These are phyloP conservation scores for Exserohilum rostratum DNA, from an alignment of 2,329 filamentous ascomycete genomes.

Conservation along the genomic window DNA sequence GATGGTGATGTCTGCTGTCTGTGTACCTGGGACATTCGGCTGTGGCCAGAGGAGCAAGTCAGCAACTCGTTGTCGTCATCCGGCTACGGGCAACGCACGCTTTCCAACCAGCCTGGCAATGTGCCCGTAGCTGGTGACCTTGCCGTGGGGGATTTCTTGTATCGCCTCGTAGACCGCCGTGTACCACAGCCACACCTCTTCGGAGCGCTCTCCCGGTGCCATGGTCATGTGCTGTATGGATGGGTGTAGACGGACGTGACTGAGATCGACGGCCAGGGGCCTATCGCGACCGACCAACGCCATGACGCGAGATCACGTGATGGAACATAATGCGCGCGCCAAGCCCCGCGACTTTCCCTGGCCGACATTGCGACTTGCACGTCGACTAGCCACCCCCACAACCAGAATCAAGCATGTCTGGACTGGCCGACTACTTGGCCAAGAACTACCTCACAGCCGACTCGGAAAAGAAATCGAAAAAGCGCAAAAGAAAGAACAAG, in stretches of 20 bases:
- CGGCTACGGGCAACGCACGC: conserved; percentile 60
- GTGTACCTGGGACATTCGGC: conserved; percentile 56
- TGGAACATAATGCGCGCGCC: conserved; percentile 6
- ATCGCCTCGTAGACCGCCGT: conserved; percentile 80
- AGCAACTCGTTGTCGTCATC: conserved; percentile 26
- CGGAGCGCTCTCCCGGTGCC: conserved; percentile 63
- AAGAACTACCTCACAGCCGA: conserved; percentile 85
- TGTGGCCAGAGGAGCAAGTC: conserved; percentile 32
- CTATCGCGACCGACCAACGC: conserved; percentile 17
- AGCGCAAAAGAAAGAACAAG: conserved; percentile 56
- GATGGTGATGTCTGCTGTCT: conserved; percentile 18
- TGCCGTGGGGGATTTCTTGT: conserved; percentile 81
- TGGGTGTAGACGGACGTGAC: neutral
- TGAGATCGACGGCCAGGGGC: neutral
- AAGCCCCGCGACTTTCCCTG: conserved; percentile 11
- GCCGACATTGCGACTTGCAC: conserved; percentile 2
- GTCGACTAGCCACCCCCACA: conserved; percentile 11
- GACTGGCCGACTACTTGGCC: conserved; percentile 82
- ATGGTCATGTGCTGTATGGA: conserved; percentile 50
- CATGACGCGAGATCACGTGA: conserved; percentile 36
- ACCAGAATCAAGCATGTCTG: conserved; percentile 54
- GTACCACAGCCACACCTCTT: conserved; percentile 78
- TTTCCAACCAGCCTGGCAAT: conserved; percentile 75
- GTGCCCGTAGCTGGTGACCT: conserved; percentile 86
- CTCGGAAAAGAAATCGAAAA: conserved; percentile 57